Base-by-base conservation (phyloP, 1,284 basidiomycete species). In the Meira miltonrushii region DNA sequence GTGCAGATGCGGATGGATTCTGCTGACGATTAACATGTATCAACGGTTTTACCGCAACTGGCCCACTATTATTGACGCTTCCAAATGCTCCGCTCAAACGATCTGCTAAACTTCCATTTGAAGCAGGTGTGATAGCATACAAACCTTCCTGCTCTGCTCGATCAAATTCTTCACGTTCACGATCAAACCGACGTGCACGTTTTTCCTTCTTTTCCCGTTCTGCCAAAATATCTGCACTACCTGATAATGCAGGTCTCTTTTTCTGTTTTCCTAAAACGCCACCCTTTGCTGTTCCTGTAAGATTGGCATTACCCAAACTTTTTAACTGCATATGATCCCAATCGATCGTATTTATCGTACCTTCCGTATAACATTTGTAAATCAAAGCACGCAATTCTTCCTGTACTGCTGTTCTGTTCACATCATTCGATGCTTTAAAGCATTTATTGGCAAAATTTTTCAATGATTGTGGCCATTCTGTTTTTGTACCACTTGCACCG, bases 291-390 rank as follows among this genome's bases (percentile, higher is more conserved):
- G 9, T 23, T 33, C 44, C 49, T 40, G n/a, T 4, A 5, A 10
- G 10, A 43, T n/a, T n/a, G n/a, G 13, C 48, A 39, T 47, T 67
- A 75, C 70, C 75, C n/a, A 67, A 89, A 88, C 86, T 88, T 82
- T 88, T 83, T 62, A 94, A 82, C 79, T 90, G 87, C 43, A 89
- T 84, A 44, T 83, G 85, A 28, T 83, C 80, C 91, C 91, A 94
- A 78, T 94, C 90, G 57, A 87, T 92, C 37, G 88, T 88, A 87
- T 89, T 90, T 39, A 94, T 83, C 7, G 88, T 85, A 77, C 89
- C 85, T 71, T 85, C 83, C 54, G 77, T 71, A 60, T 77, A 80
- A 0, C 79, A 78, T 25, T 75, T 60, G 59, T 79, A 80, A 61
- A 81, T 80, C 46, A 79, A 69, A 12, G 65, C 65, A 57, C 79